These are phyloP conservation scores for Backusella psychrophila DNA, from an alignment of 192 early-diverging fungal genomes.

Conservation along the genomic window DNA sequence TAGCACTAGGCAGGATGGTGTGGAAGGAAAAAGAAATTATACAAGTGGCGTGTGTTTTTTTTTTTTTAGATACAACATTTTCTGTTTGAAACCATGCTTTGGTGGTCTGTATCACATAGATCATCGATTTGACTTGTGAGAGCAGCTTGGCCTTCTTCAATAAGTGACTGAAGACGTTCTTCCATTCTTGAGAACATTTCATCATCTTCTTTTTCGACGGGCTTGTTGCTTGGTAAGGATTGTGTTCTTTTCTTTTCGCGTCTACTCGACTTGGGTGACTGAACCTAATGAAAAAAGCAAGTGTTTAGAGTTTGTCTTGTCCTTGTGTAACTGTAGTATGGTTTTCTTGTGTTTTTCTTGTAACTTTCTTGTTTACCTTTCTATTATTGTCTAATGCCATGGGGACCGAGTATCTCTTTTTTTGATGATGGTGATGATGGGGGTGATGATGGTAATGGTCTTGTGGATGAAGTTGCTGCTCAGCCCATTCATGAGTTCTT, in stretches of 20 bases:
- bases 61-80: neutral
- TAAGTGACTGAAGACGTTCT: constrained; percentile 12
- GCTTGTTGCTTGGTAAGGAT: neutral
- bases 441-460: neutral
- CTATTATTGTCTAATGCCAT: neutral
- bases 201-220: constrained; percentile 10
- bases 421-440: neutral
- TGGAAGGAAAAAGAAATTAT: neutral
- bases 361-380: neutral
- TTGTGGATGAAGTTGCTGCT: neutral
- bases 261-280: neutral
- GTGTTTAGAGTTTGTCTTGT: neutral
- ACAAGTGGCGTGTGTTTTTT: neutral
- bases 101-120: neutral
- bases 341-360: neutral
- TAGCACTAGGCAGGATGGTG: neutral
- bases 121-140: constrained; percentile 8
- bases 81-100: neutral
- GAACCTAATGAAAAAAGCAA: neutral
- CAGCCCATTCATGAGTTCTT: constrained; percentile 20
- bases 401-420: neutral
- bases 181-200: constrained; percentile 15
- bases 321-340: neutral
- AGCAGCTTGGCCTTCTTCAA: constrained; percentile 16
- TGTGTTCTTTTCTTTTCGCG: constrained; percentile 7